Evolutionary conservation across 495 filamentous ascomycete species (phyloP), one percentile per base, ranked within the genome.

Genomic region (Lentithecium fluviatile): DNA sequence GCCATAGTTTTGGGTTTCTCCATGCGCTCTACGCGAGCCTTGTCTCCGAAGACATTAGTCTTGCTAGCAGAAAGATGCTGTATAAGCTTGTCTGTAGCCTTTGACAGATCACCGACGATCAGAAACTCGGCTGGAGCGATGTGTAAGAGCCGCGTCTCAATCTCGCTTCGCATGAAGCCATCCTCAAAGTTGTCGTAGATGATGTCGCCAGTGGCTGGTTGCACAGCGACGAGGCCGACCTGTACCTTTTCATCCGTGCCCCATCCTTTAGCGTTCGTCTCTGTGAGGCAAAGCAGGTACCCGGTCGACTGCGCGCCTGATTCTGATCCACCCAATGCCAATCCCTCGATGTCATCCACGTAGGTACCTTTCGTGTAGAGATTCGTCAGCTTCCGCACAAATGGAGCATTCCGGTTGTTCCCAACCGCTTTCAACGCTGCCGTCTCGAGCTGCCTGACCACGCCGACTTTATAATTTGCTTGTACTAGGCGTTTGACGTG

Each of bases 311-410:
- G 84, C 15, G 86, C 82, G 0, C 84, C 82, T 25, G 82, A 80
- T 29, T 74, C 77, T 13, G 77, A 67, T 15, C 45, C 65, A n/a
- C 62, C 63, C 8, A 77, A 75, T 45, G 88, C 85, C 10, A 96
- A 72, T 15, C 91, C 89, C 59, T 96, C 93, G 8, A 87, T 79
- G 73, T 99, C 94, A 70, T 99, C 94, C 49, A 99, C 88, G 64
- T 99, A 99, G 0, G 94, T 99, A 24, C 91, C 94, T 73, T 99
- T 99, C 6, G 94, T 99, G 75, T 97, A 99, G 10, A 99, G 76
- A 72, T 96, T 97, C 10, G 94, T 96, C 65, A 99, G 82, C 67
- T 95, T 94, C 40, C 94, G 86, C 17, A 87, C 84, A 66, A 99
- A 99, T 0, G 94, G 91, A 0, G 89, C 84, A 70, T 96, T 97